phyloP scores from a whole-genome alignment of 1,284 basidiomycete genomes.

The Golubevia pallescens region DNA sequence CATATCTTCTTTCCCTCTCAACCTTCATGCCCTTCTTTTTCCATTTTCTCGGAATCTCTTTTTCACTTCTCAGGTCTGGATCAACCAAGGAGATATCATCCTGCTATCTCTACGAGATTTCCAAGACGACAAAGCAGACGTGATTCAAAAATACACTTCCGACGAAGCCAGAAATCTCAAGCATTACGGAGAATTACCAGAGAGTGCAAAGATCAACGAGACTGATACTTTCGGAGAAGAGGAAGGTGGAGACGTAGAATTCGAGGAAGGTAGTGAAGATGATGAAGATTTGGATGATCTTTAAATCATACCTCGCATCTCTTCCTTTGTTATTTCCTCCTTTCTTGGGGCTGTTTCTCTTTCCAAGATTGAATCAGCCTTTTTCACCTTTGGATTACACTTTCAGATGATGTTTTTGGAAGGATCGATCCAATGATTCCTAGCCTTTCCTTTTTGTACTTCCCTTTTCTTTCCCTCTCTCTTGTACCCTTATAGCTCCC shows the following conservation, averaged over 20 bases:
- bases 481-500: too few species aligned
- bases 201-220: slow-evolving; percentile 98
- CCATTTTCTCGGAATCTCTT: too few species aligned
- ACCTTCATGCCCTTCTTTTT: too few species aligned
- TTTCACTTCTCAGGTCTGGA: slow-evolving; percentile 98
- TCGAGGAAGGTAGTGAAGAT: not conserved
- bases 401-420: too few species aligned
- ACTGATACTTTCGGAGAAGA: slow-evolving; percentile 91
- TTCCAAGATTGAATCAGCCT: not conserved
- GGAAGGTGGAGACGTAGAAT: slow-evolving; percentile 65
- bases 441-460: too few species aligned
- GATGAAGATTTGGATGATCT: not conserved
- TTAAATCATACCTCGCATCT: not conserved
- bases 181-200: slow-evolving; percentile 95
- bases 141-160: slow-evolving; percentile 97
- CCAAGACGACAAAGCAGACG: slow-evolving; percentile 99
- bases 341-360: not conserved
- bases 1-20: too few species aligned
- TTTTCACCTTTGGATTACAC: too few species aligned
- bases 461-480: too few species aligned
- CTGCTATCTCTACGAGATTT: slow-evolving; percentile 96
- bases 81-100: slow-evolving; percentile 97
- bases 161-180: slow-evolving; percentile 93
- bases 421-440: too few species aligned
- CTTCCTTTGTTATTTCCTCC: not conserved